A percentile compares a stretch with the other conserved stretches of the same genome.
These are phyloP conservation scores for Yarrowia osloensis DNA, from an alignment of 805 yeast genomes.

Conservation along the genomic window DNA sequence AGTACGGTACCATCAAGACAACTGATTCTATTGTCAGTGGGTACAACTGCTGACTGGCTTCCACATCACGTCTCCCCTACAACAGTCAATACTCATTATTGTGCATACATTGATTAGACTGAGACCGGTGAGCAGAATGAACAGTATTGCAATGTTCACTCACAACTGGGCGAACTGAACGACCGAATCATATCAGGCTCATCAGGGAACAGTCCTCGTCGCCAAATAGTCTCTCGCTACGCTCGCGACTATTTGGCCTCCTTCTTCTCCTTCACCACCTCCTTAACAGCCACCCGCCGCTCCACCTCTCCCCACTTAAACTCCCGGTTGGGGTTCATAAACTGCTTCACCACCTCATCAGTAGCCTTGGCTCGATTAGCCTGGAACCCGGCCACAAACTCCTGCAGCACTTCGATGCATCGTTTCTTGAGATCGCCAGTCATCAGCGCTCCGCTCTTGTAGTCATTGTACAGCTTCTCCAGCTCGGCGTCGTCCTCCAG, in stretches of 20 bases:
- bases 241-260: background rate
- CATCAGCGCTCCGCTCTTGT: constrained; percentile 76
- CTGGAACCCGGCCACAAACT: constrained; percentile 80
- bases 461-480: constrained; percentile 59
- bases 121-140: too few relatives aligned
- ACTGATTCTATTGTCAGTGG: too few relatives aligned
- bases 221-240: background rate
- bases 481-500: constrained; percentile 83
- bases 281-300: constrained; percentile 71
- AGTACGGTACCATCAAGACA: too few relatives aligned
- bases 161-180: too few relatives aligned
- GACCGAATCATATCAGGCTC: too few relatives aligned
- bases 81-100: too few relatives aligned
- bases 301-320: constrained; percentile 72
- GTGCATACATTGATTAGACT: too few relatives aligned
- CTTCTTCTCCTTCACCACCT: constrained; percentile 44
- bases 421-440: constrained; percentile 92
- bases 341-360: constrained; percentile 60
- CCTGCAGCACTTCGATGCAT: constrained; percentile 78
- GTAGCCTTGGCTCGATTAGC: constrained; percentile 67
- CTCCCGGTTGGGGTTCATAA: constrained; percentile 70
- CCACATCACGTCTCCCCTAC: too few relatives aligned
- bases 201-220: too few relatives aligned
- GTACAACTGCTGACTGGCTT: too few relatives aligned
- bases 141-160: too few relatives aligned